These are phyloP conservation scores for Plasmodium malariae DNA, from an alignment of 169 alveolate genomes.

Conservation along the genomic window DNA sequence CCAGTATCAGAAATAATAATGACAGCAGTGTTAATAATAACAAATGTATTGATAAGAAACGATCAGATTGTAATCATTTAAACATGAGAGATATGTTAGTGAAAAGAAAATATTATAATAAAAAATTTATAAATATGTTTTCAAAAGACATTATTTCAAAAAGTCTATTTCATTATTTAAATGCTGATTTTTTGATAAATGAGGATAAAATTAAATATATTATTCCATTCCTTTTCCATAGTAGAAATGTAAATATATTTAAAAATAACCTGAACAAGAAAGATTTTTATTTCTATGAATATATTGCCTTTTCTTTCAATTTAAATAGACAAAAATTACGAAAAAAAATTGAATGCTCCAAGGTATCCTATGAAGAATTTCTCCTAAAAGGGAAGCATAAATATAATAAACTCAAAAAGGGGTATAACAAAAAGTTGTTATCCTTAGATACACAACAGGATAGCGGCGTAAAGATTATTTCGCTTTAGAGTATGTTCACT, in stretches of 20 bases:
- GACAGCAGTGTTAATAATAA: too few relatives aligned
- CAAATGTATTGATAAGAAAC: too few relatives aligned
- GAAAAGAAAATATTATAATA: conserved; percentile 29
- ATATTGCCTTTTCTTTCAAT: conserved; percentile 29
- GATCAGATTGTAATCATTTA: neutral
- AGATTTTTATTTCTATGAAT: conserved; percentile 27
- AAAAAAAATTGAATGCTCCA: conserved; percentile 29
- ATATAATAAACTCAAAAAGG: conserved; percentile 23
- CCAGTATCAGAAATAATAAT: too few relatives aligned
- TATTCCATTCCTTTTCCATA: conserved; percentile 10
- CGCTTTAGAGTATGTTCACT: conserved; percentile 11
- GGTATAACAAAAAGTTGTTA: neutral
- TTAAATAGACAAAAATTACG: conserved; percentile 13
- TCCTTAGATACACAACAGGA: neutral
- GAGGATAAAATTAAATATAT: conserved; percentile 49
- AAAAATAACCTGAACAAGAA: conserved; percentile 26
- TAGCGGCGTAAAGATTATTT: conserved; percentile 19
- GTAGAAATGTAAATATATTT: conserved; percentile 29
- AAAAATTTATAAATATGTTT: conserved; percentile 52
- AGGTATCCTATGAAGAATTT: conserved; percentile 41
- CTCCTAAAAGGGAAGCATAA: conserved; percentile 55
- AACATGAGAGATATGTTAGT: conserved; percentile 12
- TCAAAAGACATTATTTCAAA: conserved; percentile 35
- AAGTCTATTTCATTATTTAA: conserved; percentile 46
- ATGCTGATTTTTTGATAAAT: conserved; percentile 41